Evolutionary conservation across 495 filamentous ascomycete genomes (phyloP), one percentile per base, ranked within the genome.

Genomic region (Geoglossum glabrum): DNA sequence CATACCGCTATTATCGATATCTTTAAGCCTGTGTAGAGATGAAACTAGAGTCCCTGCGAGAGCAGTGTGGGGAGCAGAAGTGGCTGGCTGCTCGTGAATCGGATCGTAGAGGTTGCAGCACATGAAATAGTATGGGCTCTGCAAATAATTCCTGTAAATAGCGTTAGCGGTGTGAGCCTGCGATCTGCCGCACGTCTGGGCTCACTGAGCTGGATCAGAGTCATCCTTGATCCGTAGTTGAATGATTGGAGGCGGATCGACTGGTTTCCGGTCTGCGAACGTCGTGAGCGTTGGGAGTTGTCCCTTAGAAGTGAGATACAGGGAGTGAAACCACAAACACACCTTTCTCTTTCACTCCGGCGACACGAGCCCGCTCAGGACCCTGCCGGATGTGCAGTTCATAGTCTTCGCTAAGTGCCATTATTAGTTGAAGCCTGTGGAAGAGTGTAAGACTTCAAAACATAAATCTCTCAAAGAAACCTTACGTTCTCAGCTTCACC

Each of bases 211-310:
- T 5, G 87, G 82, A 68, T 95, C 89, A 40, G 75, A 74, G 51
- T 80, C 74, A 62, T 77, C 75, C 60, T 75, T 78, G 62, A 94
- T 81, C 54, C 78, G 76, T 40, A 97, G 74, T 71, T 95, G 86
- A 30, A 96, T 76, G 65, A 96, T 87, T 55, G 92, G 92, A 26
- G 90, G 92, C 50, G 92, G 92, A 66, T 98, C 92, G 65, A 98
- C 82, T 2, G 92, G 88, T 69, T 94, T 95, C 62, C 92, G 84
- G 63, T 88, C 92, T 94, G 71, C 28, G 54, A 34, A 30, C 11
- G 17, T 43, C 36, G 26, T 31, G 3, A 45, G n/a, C 43, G 30
- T 26, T 58, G 33, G 40, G n/a, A 21, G 40, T 26, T 8, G 25
- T 15, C 21, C 19, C 13, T 40, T 40, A 23, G 21, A 1, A 36